These are phyloP conservation scores for Cercospora berteroae DNA, from an alignment of 2,329 filamentous ascomycete species.

Conservation along the genomic window DNA sequence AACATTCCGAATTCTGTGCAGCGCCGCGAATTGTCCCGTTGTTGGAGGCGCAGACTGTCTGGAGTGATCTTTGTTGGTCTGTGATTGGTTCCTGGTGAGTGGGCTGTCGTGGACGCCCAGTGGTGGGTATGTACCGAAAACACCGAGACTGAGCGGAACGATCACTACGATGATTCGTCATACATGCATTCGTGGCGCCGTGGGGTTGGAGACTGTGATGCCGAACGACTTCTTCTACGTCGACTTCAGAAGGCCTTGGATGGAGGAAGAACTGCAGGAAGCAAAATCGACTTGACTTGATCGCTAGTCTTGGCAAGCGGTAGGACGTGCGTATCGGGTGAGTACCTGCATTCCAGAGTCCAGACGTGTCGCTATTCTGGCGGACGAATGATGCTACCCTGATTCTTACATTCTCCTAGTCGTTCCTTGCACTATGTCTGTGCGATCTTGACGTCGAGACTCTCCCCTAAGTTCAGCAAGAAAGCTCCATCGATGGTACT, in stretches of 20 bases:
- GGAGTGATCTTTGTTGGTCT: not conserved
- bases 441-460: not conserved
- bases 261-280: not conserved
- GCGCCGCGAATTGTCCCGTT: not conserved
- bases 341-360: not conserved
- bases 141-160: not conserved
- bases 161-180: not conserved
- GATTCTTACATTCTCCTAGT: not conserved
- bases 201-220: not conserved
- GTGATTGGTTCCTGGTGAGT: not conserved
- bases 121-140: not conserved
- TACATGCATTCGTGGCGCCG: not conserved
- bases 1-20: not conserved
- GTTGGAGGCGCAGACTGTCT: not conserved
- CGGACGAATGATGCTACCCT: not conserved
- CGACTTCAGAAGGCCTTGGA: not conserved
- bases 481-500: not conserved
- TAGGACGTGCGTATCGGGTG: not conserved
- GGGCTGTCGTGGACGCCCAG: not conserved
- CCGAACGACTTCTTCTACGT: not conserved
- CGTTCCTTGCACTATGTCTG: not conserved
- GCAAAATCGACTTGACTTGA: not conserved
- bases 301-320: not conserved
- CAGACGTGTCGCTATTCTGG: not conserved
- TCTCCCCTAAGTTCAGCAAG: not conserved